phyloP scores from a whole-genome alignment of 2,329 filamentous ascomycete species.

The Aureobasidium sp. region DNA sequence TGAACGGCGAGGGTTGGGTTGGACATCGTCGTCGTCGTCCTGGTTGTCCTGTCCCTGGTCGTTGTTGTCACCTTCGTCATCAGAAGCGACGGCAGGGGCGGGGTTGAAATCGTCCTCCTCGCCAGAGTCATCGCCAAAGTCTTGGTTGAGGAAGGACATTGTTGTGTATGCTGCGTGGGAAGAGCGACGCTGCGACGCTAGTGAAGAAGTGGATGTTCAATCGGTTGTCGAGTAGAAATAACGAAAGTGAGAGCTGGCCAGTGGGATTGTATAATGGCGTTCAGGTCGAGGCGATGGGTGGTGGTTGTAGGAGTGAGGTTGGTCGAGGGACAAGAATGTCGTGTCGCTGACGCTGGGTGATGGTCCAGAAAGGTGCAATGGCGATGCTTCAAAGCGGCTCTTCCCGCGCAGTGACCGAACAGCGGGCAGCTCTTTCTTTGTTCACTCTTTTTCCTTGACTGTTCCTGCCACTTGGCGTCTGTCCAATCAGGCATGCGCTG shows the following conservation, averaged over 20 bases:
- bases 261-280: not conserved
- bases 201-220: not conserved
- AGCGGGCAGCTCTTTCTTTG: slow-evolving; percentile 10
- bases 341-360: not conserved
- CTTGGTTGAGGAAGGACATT: slow-evolving; percentile 42
- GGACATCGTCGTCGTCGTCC: slow-evolving; percentile 27
- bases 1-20: slow-evolving; percentile 16
- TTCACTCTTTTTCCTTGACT: slow-evolving; percentile 1
- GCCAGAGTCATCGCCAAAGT: slow-evolving; percentile 43
- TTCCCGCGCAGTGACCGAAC: not conserved
- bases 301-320: not conserved
- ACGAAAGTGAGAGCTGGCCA: not conserved
- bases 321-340: not conserved
- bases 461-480: not conserved
- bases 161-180: not conserved
- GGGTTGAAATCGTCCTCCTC: slow-evolving; percentile 88
- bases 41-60: slow-evolving; percentile 30
- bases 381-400: slow-evolving; percentile 5
- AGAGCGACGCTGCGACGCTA: slow-evolving; percentile 13
- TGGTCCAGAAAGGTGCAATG: slow-evolving; percentile 2
- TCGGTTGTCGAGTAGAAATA: not conserved
- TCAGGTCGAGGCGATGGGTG: not conserved
- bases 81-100: slow-evolving; percentile 63
- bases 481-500: not conserved
- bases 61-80: slow-evolving; percentile 52